Conservation (phyloP, 148 eudicot genomes). For the Vaccinium vitisidaea region DNA sequence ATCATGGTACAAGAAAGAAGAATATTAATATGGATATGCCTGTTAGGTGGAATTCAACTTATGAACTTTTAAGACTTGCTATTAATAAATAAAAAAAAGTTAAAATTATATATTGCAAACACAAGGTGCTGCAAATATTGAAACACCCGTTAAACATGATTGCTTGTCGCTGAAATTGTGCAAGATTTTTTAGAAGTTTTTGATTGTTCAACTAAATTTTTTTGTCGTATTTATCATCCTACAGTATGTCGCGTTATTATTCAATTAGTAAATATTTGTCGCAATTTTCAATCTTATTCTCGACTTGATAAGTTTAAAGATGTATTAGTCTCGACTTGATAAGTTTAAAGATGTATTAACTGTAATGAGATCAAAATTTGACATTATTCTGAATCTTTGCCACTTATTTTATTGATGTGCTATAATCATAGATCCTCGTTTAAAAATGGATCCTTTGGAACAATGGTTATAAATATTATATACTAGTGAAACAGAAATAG, state of each 20-base stretch:
- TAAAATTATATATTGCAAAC: no score
- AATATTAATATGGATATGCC: neutral
- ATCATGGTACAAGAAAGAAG: neutral
- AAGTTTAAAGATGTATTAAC: no score
- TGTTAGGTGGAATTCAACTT: neutral
- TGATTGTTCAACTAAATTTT: neutral
- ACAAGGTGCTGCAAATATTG: no score
- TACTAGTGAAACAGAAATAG: no score
- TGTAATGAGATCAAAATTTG: neutral
- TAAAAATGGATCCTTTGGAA: neutral
- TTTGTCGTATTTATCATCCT: neutral
- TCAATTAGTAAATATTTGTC: neutral
- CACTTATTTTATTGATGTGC: neutral
- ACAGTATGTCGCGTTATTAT: neutral
- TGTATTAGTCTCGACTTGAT: no score
- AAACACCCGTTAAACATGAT: no score
- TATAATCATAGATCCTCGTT: neutral
- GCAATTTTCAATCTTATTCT: no score
- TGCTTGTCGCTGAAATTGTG: no score
- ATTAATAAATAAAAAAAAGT: no score
- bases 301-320: no score
- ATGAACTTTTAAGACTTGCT: no score
- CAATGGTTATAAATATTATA: no score
- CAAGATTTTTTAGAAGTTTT: neutral
- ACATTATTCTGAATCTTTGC: neutral